These are phyloP conservation scores for Lasiodiplodia hormozganensis DNA, from an alignment of 2,329 filamentous ascomycete genomes.

Conservation along the genomic window DNA sequence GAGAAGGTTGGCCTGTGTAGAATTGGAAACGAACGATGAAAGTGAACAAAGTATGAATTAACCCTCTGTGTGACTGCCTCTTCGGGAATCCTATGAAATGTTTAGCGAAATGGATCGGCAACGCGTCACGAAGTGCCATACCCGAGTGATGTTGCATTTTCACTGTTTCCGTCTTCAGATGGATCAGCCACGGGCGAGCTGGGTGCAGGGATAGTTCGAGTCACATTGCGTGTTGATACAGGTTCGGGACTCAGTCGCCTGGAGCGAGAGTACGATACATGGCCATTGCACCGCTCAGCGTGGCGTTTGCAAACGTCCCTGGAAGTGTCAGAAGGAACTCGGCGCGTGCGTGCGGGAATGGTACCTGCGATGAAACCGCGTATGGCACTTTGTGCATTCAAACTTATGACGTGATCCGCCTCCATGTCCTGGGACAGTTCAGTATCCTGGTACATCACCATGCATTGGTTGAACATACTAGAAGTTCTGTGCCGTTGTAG, in stretches of 20 bases:
- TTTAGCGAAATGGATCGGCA: neutral
- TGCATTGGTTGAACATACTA: neutral
- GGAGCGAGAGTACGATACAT: neutral
- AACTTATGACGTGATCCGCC: neutral
- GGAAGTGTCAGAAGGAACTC: neutral
- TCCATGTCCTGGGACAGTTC: neutral
- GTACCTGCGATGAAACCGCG: neutral
- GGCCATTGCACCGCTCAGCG: neutral
- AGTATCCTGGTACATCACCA: neutral
- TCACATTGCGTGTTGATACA: neutral
- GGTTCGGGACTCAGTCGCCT: neutral
- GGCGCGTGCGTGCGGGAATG: neutral
- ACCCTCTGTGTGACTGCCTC: neutral
- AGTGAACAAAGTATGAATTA: neutral
- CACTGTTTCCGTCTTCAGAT: neutral
- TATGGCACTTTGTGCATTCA: conserved; percentile 1
- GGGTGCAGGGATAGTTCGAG: neutral
- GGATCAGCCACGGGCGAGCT: too few relatives aligned
- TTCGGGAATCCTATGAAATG: neutral
- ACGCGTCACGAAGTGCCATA: neutral
- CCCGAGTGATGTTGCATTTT: neutral
- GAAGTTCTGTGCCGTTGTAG: neutral
- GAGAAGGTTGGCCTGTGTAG: neutral
- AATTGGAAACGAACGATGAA: neutral
- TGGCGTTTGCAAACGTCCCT: conserved; percentile 2